These are phyloP conservation scores for Canavalia gladiata DNA, from an alignment of 306 rosid genomes.

Conservation along the genomic window DNA sequence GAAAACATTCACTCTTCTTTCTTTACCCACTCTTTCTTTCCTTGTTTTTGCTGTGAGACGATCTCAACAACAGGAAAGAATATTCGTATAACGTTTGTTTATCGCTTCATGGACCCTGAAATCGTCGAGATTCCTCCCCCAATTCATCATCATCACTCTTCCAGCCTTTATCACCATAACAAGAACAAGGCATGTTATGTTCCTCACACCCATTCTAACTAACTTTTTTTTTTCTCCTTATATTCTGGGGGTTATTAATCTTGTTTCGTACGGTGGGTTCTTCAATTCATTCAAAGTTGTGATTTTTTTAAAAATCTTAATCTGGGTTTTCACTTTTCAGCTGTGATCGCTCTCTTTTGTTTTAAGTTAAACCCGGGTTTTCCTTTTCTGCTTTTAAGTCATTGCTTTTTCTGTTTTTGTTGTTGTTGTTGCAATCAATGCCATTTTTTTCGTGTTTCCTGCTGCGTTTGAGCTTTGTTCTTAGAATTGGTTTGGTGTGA, in stretches of 20 bases:
- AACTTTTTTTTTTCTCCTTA: background rate
- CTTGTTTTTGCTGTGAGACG: conserved; percentile 28
- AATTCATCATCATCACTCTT: conserved; percentile 32
- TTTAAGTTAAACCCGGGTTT: background rate
- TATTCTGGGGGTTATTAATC: background rate
- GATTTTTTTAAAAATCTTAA: conserved; percentile 10
- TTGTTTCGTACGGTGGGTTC: background rate
- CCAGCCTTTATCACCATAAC: conserved; percentile 50
- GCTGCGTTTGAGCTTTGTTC: conserved; percentile 11
- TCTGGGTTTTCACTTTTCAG: conserved; percentile 31
- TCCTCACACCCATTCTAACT: background rate
- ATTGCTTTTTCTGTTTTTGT: conserved; percentile 29
- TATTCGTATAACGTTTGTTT: conserved; percentile 36
- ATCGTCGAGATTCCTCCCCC: conserved; percentile 66
- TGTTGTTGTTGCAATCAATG: background rate
- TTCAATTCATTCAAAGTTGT: conserved; percentile 24
- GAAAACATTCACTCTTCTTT: background rate
- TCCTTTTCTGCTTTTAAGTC: background rate
- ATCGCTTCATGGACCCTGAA: conserved; percentile 64
- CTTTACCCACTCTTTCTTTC: background rate
- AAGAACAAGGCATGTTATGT: conserved; percentile 62
- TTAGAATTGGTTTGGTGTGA: conserved; percentile 37
- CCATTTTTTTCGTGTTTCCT: background rate
- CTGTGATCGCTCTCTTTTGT: conserved; percentile 5
- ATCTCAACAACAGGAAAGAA: conserved; percentile 29